Conservation (phyloP, 2,329 filamentous ascomycete species). For the Aspergillus spinulosporus region DNA sequence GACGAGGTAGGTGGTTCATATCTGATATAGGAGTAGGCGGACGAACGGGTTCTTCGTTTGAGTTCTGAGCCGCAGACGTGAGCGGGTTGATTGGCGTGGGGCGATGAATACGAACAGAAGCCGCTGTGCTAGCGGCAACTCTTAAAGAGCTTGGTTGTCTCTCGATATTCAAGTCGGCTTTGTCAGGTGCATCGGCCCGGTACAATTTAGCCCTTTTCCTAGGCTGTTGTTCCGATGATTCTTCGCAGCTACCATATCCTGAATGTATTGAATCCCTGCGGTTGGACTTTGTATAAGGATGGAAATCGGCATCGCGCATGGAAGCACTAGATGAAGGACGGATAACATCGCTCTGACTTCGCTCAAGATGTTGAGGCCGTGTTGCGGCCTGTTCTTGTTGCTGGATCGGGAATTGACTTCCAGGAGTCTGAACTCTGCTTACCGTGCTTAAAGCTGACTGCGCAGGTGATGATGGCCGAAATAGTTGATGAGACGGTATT, state of each 20-base stretch:
- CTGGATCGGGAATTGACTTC: constrained; percentile 27
- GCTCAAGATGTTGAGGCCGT: constrained; percentile 26
- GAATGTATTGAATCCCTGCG: constrained; percentile 45
- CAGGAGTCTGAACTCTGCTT: constrained; percentile 42
- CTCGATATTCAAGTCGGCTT: constrained; percentile 65
- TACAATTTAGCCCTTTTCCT: constrained; percentile 81
- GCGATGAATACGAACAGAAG: constrained; percentile 80
- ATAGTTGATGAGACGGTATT: constrained; percentile 30
- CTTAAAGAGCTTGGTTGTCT: constrained; percentile 75
- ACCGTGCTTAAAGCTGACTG: constrained; percentile 36
- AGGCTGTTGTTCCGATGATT: constrained; percentile 60
- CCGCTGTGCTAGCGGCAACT: constrained; percentile 86
- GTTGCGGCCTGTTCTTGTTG: constrained; percentile 26
- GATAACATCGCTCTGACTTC: constrained; percentile 48
- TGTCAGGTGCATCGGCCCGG: constrained; percentile 70
- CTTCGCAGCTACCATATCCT: constrained; percentile 73
- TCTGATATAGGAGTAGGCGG: constrained; percentile 49
- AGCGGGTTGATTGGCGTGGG: constrained; percentile 59
- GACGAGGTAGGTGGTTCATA: constrained; percentile 32
- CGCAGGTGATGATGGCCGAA: constrained; percentile 41
- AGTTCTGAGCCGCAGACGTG: constrained; percentile 31
- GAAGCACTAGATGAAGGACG: constrained; percentile 63
- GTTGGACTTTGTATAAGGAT: constrained; percentile 25
- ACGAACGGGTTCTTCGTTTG: constrained; percentile 47
- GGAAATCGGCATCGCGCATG: constrained; percentile 43